Evolutionary conservation across 202 grass and related monocot species (phyloP), one percentile per base, ranked within the genome.

Genomic region (Setaria italica): DNA sequence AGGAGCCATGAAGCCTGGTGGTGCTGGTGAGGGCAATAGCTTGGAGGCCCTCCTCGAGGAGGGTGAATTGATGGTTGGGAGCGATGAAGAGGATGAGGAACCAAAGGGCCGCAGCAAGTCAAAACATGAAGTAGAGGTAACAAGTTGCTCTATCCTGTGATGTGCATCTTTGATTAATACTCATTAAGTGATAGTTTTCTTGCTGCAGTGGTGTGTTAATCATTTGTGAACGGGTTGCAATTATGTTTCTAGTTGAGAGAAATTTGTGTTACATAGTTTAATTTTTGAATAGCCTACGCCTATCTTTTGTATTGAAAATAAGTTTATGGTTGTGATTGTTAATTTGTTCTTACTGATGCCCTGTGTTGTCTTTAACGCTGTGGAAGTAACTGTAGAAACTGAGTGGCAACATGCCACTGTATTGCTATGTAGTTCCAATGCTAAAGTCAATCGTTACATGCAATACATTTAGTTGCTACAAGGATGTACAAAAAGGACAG

Each of bases 121-220:
- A 54, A 92, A 87, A 57, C 64, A 90, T 80, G 88, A 90, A 92
- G 60, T 84, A 32, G 77, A 95, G 88, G 90, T 95, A 90, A 53
- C 14, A 17, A 53, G 5, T 58, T 62, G n/a, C 62, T 68, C 7
- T 41, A 29, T 57, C 62, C 46, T 76, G 33, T 56, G 25, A 9
- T 63, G 17, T 21, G n/a, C 29, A 13, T 58, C 51, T 67, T 51
- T 11, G 4, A 29, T 80, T 58, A 53, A 47, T 45, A 65, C 3
- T 33, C 83, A 12, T 34, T 76, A 51, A 62, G 2, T 83, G 42
- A 5, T 32, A 9, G 49, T 75, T 83, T 50, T 35, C 29, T 37
- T 82, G 8, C 9, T 76, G 6, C 11, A 29, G 10, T 21, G 9
- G 70, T 64, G n/a, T 39, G 9, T 7, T 29, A 70, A 70, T 49